Evolutionary conservation across 106 monocot genomes (phyloP), one percentile per base, ranked within the genome.

Genomic region (Iris macrosiphon): DNA sequence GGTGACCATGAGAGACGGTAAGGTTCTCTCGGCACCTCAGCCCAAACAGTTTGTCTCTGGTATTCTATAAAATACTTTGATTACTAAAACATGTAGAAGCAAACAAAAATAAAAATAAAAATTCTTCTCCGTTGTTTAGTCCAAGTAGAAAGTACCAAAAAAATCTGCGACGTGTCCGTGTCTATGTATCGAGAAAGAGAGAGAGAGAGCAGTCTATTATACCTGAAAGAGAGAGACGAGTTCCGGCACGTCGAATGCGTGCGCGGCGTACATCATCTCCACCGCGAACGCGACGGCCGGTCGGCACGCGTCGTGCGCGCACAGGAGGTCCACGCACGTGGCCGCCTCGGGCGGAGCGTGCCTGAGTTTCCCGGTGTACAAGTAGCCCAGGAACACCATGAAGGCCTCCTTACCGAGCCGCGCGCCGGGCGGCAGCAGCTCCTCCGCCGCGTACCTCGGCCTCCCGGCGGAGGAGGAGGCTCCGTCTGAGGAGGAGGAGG

Each of bases 161-260:
- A n/a, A n/a, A n/a, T n/a, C n/a, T n/a, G n/a, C n/a, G n/a, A n/a
- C n/a, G n/a, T n/a, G n/a, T n/a, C n/a, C n/a, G n/a, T n/a, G n/a
- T n/a, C n/a, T n/a, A n/a, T n/a, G n/a, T n/a, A n/a, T n/a, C n/a
- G n/a, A n/a, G n/a, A n/a, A n/a, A n/a, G n/a, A n/a, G n/a, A n/a
- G n/a, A n/a, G n/a, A n/a, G n/a, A n/a, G n/a, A n/a, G n/a, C n/a
- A n/a, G n/a, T n/a, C n/a, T n/a, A n/a, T 46, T 57, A 7, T 39
- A 98, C 96, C 96, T 98, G 96, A 38, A 87, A 75, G 3, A 98
- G 78, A 0, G 71, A 80, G 45, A 91, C 70, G 4, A 98, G 75
- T 60, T 98, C 57, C 0, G 57, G 57, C 16, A 58, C 41, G 40
- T 58, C 40, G 28, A 98, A 91, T 2, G 57, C 60, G 7, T 49